phyloP scores from a whole-genome alignment of 805 yeast species.

The Clavispora phyllophila region DNA sequence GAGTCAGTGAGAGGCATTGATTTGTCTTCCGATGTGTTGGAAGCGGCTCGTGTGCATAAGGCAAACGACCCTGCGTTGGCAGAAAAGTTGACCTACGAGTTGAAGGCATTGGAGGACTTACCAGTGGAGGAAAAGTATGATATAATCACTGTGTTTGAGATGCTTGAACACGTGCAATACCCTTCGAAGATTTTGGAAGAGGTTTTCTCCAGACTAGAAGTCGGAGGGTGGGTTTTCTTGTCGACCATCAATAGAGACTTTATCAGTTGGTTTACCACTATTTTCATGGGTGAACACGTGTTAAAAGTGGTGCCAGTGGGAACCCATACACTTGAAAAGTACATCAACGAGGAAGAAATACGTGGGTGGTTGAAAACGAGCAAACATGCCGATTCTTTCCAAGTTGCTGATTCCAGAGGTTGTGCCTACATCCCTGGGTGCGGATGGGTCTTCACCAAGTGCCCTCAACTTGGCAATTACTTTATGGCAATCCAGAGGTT shows the following conservation, averaged over 20 bases:
- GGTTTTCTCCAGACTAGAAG: slow-evolving; percentile 64
- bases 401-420: slow-evolving; percentile 67
- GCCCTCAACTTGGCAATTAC: slow-evolving; percentile 71
- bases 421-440: slow-evolving; percentile 74
- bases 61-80: slow-evolving; percentile 57
- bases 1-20: slow-evolving; percentile 75
- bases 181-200: slow-evolving; percentile 70
- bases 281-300: slow-evolving; percentile 80
- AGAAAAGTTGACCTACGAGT: slow-evolving; percentile 53
- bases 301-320: slow-evolving; percentile 83
- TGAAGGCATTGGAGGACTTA: slow-evolving; percentile 59
- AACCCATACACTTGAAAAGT: slow-evolving; percentile 84
- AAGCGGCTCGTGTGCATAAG: slow-evolving; percentile 72
- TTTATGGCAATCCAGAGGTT: slow-evolving; percentile 70
- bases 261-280: slow-evolving; percentile 88
- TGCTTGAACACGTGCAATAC: slow-evolving; percentile 88
- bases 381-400: slow-evolving; percentile 30
- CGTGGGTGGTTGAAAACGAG: slow-evolving; percentile 55
- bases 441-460: slow-evolving; percentile 77
- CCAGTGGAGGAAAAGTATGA: slow-evolving; percentile 50
- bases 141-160: slow-evolving; percentile 85
- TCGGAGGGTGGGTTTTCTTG: slow-evolving; percentile 79
- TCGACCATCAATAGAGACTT: slow-evolving; percentile 91
- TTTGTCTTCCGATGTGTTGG: slow-evolving; percentile 74
- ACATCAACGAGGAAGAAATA: slow-evolving; percentile 73